phyloP scores from a whole-genome alignment of 768 basidiomycete species.

The Mycena maculata region DNA sequence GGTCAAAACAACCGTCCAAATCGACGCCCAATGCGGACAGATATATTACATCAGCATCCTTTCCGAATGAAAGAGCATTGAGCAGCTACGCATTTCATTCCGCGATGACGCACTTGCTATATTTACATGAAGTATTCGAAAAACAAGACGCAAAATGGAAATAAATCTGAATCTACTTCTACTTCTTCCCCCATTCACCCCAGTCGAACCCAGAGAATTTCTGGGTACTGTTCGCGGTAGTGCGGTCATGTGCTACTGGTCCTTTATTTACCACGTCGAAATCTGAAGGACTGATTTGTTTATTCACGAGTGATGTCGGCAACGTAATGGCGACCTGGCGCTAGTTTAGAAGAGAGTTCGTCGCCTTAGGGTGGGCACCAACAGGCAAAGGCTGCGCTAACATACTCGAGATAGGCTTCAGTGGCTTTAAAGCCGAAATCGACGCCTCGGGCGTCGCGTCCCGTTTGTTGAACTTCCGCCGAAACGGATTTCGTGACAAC shows the following conservation, averaged over 20 bases:
- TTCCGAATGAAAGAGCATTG: neutral
- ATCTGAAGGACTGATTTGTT: too few relatives aligned
- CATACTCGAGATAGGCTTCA: constrained; percentile 15
- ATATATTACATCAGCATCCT: neutral
- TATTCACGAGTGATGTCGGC: constrained; percentile 1
- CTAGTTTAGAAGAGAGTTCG: neutral
- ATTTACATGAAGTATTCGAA: too few relatives aligned
- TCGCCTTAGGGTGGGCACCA: neutral
- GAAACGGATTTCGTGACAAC: constrained; percentile 32
- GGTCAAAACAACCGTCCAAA: neutral
- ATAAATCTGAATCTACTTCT: too few relatives aligned
- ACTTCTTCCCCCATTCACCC: constrained; percentile 33
- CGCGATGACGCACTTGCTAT: too few relatives aligned
- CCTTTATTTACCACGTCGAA: too few relatives aligned
- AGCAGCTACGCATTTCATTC: too few relatives aligned
- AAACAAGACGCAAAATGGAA: neutral
- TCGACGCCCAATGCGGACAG: neutral
- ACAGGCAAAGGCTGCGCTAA: neutral
- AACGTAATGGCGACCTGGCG: too few relatives aligned
- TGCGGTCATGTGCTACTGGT: neutral
- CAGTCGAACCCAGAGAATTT: constrained; percentile 32
- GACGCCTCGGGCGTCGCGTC: neutral
- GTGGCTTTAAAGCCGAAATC: neutral
- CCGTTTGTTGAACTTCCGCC: constrained; percentile 15
- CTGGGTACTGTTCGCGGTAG: neutral